phyloP scores from a whole-genome alignment of 2,329 filamentous ascomycete species.

The Verticillium tricorpus region DNA sequence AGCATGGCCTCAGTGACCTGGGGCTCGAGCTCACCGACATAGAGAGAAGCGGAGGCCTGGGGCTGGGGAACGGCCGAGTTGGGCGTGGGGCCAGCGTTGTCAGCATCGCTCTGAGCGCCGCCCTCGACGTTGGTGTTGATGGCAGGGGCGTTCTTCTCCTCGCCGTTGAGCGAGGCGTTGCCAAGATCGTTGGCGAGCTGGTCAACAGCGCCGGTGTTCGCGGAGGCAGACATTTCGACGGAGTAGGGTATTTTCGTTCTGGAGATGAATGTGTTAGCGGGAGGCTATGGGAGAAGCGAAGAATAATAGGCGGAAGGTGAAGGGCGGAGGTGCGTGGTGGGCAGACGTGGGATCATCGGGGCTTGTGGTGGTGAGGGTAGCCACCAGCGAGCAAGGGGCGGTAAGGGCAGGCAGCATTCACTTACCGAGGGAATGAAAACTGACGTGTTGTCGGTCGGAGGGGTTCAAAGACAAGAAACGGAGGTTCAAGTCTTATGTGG shows the following conservation, averaged over 20 bases:
- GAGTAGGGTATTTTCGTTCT: conserved; percentile 3
- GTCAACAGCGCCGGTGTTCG: conserved; percentile 60
- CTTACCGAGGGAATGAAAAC: conserved; percentile 4
- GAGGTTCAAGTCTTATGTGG: background rate
- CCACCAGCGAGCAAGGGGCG: conserved; percentile 4
- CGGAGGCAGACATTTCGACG: conserved; percentile 56
- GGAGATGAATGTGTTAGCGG: background rate
- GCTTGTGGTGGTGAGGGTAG: background rate
- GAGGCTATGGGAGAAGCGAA: background rate
- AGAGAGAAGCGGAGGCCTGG: conserved; percentile 94
- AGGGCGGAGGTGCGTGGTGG: background rate
- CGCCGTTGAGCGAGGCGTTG: conserved; percentile 65
- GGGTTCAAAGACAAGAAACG: background rate
- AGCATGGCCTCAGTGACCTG: conserved; percentile 99
- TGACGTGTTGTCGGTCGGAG: background rate
- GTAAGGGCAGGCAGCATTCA: conserved; percentile 9
- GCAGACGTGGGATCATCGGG: background rate
- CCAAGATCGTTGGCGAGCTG: conserved; percentile 76
- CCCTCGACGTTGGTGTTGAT: conserved; percentile 67
- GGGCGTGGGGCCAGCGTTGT: conserved; percentile 65
- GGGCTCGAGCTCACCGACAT: conserved; percentile 96
- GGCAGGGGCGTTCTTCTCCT: conserved; percentile 60
- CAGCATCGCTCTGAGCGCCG: conserved; percentile 49
- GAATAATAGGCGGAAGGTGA: background rate
- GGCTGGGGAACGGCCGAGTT: conserved; percentile 72